Percentiles rank a stretch among this genome's conserved stretches.
phyloP scores from a whole-genome alignment of 352 stramenopile species.

The Pythium oligandrum region DNA sequence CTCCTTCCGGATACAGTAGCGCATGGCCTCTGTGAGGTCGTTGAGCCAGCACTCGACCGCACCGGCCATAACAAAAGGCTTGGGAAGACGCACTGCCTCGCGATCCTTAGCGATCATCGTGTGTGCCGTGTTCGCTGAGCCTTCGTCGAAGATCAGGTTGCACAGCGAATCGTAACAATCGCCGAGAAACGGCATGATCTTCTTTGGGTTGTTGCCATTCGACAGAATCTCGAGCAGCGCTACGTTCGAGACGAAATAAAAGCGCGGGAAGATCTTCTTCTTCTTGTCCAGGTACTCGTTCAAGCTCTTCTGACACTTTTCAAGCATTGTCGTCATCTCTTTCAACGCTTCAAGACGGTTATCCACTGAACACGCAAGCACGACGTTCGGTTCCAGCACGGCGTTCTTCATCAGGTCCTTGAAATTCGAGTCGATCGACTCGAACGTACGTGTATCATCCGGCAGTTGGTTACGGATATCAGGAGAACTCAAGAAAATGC shows the following conservation, averaged over 20 bases:
- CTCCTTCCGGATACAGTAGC: slow-evolving; percentile 76
- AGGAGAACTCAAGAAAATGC: slow-evolving; percentile 85
- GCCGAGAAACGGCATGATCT: slow-evolving; percentile 96
- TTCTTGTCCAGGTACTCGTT: slow-evolving; percentile 91
- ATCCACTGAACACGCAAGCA: slow-evolving; percentile 68
- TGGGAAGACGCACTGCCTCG: slow-evolving; percentile 56
- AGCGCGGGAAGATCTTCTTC: slow-evolving; percentile 90
- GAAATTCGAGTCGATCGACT: slow-evolving; percentile 88
- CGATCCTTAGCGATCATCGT: slow-evolving; percentile 86
- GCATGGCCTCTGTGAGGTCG: slow-evolving; percentile 82
- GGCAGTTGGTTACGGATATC: slow-evolving; percentile 87
- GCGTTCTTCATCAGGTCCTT: slow-evolving; percentile 90
- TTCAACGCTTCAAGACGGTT: slow-evolving; percentile 79
- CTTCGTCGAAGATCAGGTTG: slow-evolving; percentile 76
- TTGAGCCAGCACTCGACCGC: slow-evolving; percentile 87
- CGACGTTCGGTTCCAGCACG: slow-evolving; percentile 80
- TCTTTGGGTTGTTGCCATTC: slow-evolving; percentile 94
- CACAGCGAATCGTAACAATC: slow-evolving; percentile 97
- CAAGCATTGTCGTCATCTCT: slow-evolving; percentile 85
- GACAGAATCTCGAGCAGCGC: slow-evolving; percentile 83
- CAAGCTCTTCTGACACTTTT: slow-evolving; percentile 86
- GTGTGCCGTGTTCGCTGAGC: slow-evolving; percentile 70
- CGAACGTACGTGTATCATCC: slow-evolving; percentile 83
- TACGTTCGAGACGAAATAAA: slow-evolving; percentile 89
- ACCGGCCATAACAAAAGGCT: slow-evolving; percentile 79